A percentile compares a stretch with the other conserved stretches of the same genome.
Evolutionary conservation across 2,329 filamentous ascomycete species (phyloP).

Genomic region (Hysterium pulicare): DNA sequence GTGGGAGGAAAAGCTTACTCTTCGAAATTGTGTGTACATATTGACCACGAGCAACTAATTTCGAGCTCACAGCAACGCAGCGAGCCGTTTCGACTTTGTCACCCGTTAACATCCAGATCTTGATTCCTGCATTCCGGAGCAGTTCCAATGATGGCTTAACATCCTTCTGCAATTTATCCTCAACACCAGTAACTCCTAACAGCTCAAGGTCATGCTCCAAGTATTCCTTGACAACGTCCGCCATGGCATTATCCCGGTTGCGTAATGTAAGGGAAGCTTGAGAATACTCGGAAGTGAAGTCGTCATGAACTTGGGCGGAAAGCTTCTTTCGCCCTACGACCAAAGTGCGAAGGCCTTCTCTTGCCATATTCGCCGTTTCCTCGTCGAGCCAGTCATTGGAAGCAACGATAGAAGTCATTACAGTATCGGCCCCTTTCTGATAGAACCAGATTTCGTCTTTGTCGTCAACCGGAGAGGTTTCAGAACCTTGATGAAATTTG

Average conservation of each 20-base stretch:
- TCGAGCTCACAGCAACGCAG: constrained; percentile 92
- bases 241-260: constrained; percentile 77
- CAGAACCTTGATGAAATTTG: constrained; percentile 60
- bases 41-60: constrained; percentile 88
- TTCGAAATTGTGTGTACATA: constrained; percentile 93
- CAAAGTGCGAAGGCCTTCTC: constrained; percentile 88
- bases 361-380: constrained; percentile 98
- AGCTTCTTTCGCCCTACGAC: constrained; percentile 92
- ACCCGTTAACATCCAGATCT: constrained; percentile 99
- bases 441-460: constrained; percentile 94
- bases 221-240: constrained; percentile 71
- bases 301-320: constrained; percentile 71
- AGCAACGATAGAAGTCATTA: constrained; percentile 94
- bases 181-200: constrained; percentile 94
- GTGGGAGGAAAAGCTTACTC: constrained; percentile 28
- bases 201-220: constrained; percentile 88
- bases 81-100: constrained; percentile 98
- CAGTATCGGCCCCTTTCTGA: constrained; percentile 96
- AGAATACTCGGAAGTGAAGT: constrained; percentile 72
- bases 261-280: constrained; percentile 78
- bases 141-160: constrained; percentile 95
- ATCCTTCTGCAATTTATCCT: constrained; percentile 92
- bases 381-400: constrained; percentile 98
- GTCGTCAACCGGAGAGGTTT: constrained; percentile 44
- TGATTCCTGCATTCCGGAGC: constrained; percentile 93